Evolutionary conservation across 352 stramenopile species (phyloP), one percentile per base, ranked within the genome.

Genomic region (Nothophytophthora sp.): DNA sequence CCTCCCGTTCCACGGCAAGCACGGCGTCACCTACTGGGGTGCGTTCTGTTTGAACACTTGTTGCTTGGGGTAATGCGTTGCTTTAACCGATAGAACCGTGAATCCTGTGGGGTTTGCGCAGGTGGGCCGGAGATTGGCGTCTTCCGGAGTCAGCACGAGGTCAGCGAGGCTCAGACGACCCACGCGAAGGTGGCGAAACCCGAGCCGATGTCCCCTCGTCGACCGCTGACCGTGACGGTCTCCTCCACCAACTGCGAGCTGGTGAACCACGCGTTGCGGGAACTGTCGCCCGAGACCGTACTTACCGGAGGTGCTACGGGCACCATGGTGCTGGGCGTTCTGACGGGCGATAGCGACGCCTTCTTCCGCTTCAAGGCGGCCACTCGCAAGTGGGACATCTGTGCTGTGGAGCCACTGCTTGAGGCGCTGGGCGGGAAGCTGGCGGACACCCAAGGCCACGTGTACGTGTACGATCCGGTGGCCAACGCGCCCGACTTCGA

Each of bases 371-470:
- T 87, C 52, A 81, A 80, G 16, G 67, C 78, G 24, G 73, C 73
- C 4, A 91, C 81, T 37, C 83, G 84, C 48, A 83, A 83, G 46
- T 91, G 81, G 81, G 81, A 91, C 61, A 89, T 88, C 40, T 91
- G 81, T 46, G 81, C 79, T 2, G 60, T 88, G 7, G 81, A 91
- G 60, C 73, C 81, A 18, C 50, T 91, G 29, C 58, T 91, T 2
- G 71, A 73, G 22, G 81, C 61, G 1, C 55, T 89, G 7, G 81
- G 77, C 9, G 81, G 81, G 4, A 55, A 67, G 22, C 53, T 91
- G 24, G 74, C 81, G 3, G 74, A 89, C 53, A 76, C 80, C 37
- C 51, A 73, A 16, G 81, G 81, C 19, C 58, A 67, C 23, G 63
- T 74, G 29, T 91, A 91, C 55, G 36, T 70, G 50, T 91, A 91